A percentile compares a stretch with the other conserved stretches of the same genome.
phyloP scores from a whole-genome alignment of 768 basidiomycete species.

The Auriscalpium orientale region DNA sequence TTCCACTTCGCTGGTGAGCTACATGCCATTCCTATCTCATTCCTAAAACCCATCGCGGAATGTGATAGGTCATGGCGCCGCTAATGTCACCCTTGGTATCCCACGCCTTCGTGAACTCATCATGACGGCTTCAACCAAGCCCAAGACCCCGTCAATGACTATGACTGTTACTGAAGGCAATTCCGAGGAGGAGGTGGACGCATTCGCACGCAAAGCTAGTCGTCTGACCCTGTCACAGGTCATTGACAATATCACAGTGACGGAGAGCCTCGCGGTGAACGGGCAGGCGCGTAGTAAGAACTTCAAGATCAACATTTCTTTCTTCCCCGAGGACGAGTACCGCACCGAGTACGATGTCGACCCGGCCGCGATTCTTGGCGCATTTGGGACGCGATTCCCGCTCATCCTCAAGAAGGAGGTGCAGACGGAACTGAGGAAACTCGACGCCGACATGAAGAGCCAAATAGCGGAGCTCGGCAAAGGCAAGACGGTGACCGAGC shows the following conservation, averaged over 20 bases:
- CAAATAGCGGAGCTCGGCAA: conserved; percentile 81
- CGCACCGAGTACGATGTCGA: conserved; percentile 72
- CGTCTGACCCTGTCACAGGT: conserved; percentile 83
- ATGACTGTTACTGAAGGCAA: conserved; percentile 59
- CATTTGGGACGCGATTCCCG: conserved; percentile 72
- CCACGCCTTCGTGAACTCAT: conserved; percentile 98
- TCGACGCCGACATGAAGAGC: conserved; percentile 68
- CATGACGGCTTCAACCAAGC: conserved; percentile 95
- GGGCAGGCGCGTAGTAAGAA: conserved; percentile 65
- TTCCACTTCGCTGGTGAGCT: conserved; percentile 94
- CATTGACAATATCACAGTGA: conserved; percentile 75
- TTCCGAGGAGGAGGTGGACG: conserved; percentile 47
- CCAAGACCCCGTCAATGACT: conserved; percentile 96
- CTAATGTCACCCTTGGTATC: conserved; percentile 98
- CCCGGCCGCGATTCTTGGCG: conserved; percentile 61
- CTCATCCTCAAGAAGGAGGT: conserved; percentile 81
- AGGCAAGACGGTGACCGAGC: conserved; percentile 47
- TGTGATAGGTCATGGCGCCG: conserved; percentile 92
- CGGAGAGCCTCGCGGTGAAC: conserved; percentile 63
- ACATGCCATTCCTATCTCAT: not conserved
- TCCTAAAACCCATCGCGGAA: too few species aligned
- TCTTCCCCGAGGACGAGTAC: conserved; percentile 87
- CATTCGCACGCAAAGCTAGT: conserved; percentile 86
- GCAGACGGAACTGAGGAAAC: conserved; percentile 73
- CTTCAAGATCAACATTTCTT: conserved; percentile 72